These are phyloP conservation scores for Dalbergia cultrata DNA, from an alignment of 306 rosid species.

Conservation along the genomic window DNA sequence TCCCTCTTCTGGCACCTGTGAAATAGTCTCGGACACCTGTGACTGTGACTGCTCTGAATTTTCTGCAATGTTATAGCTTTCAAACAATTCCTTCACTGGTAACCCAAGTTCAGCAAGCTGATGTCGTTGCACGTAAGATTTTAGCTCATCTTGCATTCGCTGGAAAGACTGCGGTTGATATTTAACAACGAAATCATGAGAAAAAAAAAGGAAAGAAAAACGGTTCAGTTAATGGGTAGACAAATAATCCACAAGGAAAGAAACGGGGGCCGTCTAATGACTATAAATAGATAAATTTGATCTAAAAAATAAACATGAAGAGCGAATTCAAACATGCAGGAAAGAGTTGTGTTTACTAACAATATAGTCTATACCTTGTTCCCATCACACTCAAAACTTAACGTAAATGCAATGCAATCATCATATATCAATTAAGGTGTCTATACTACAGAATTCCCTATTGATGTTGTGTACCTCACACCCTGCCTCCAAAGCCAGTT, in stretches of 20 bases:
- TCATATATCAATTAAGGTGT: too few relatives aligned
- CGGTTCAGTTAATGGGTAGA: conserved; percentile 13
- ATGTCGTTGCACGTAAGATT: conserved; percentile 63
- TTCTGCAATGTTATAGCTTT: conserved; percentile 57
- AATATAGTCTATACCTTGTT: too few relatives aligned
- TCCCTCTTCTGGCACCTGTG: conserved; percentile 74
- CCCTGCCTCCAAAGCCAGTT: conserved; percentile 83
- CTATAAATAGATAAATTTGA: background rate
- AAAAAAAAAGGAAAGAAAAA: background rate
- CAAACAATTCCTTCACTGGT: conserved; percentile 64
- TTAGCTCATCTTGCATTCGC: conserved; percentile 71
- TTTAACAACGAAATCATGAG: conserved; percentile 10
- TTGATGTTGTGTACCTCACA: conserved; percentile 69
- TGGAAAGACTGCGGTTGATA: conserved; percentile 66
- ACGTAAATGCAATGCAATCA: too few relatives aligned
- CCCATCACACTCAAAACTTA: too few relatives aligned
- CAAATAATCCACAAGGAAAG: background rate
- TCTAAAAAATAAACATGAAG: background rate
- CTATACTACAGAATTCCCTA: too few relatives aligned
- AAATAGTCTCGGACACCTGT: conserved; percentile 64
- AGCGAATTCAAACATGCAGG: background rate
- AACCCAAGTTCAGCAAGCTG: conserved; percentile 64
- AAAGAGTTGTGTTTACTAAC: background rate
- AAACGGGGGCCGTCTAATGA: background rate
- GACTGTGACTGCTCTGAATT: conserved; percentile 58